Evolutionary conservation across 495 filamentous ascomycete species (phyloP).

Genomic region (Xylaria acuta): DNA sequence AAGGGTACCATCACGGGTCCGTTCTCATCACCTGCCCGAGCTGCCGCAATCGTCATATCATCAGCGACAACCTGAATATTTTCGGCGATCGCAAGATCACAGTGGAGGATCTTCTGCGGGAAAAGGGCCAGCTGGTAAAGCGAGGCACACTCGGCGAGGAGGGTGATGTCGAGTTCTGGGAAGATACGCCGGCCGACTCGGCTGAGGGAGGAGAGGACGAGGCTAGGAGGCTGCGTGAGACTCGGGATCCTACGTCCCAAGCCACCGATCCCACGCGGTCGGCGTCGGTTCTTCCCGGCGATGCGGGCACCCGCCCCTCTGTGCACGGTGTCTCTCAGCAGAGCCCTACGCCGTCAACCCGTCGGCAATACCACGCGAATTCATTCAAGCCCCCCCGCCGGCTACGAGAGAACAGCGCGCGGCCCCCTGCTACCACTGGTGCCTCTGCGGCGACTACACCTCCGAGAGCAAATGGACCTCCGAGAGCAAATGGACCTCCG

Average conservation of each 20-base stretch:
- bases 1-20: constrained; percentile 88
- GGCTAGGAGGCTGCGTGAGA: constrained; percentile 23
- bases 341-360: constrained; percentile 29
- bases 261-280: constrained; percentile 25
- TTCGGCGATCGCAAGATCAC: constrained; percentile 72
- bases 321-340: constrained; percentile 17
- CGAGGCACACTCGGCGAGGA: constrained; percentile 61
- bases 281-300: constrained; percentile 19
- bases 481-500: too few species aligned
- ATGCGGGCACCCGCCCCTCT: constrained; percentile 29
- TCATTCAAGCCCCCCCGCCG: neutral
- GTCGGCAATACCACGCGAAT: constrained; percentile 31
- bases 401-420: neutral
- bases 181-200: constrained; percentile 1
- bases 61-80: constrained; percentile 85
- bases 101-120: constrained; percentile 72
- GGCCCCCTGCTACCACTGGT: too few species aligned
- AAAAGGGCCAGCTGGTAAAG: constrained; percentile 70
- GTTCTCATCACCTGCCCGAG: constrained; percentile 85
- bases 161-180: constrained; percentile 69
- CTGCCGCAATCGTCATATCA: constrained; percentile 86
- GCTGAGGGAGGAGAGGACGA: constrained; percentile 21
- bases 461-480: too few species aligned
- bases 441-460: too few species aligned
- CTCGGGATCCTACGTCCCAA: constrained; percentile 28